These are phyloP conservation scores for Brettanomyces nanus DNA, from an alignment of 805 yeast genomes.

Conservation along the genomic window DNA sequence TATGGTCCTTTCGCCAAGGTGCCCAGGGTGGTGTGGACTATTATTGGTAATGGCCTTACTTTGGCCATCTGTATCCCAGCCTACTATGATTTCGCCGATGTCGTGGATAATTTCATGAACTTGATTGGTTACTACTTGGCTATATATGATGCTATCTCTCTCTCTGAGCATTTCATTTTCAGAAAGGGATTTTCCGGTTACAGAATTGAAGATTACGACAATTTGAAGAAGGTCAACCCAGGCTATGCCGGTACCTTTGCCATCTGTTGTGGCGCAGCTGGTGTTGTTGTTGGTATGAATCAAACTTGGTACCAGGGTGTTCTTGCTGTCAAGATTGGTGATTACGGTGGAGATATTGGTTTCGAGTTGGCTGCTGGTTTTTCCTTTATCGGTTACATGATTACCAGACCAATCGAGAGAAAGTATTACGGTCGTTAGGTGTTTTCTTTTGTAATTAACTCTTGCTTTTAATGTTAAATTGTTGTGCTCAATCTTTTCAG, in stretches of 20 bases:
- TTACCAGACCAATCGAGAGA: constrained; percentile 55
- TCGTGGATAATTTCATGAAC: constrained; percentile 84
- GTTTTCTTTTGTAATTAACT: background rate
- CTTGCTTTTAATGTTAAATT: too few species aligned
- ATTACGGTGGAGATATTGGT: constrained; percentile 77
- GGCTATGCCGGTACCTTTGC: constrained; percentile 76
- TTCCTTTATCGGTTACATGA: constrained; percentile 52
- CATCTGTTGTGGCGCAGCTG: constrained; percentile 76
- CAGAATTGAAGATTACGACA: constrained; percentile 54
- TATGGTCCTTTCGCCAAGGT: constrained; percentile 67
- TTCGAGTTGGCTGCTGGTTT: constrained; percentile 69
- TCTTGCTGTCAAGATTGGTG: constrained; percentile 53
- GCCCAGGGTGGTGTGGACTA: constrained; percentile 81
- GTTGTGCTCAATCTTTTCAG: background rate
- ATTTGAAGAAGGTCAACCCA: constrained; percentile 52
- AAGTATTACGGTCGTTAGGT: constrained; percentile 47
- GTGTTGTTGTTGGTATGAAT: constrained; percentile 81
- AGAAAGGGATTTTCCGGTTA: constrained; percentile 55
- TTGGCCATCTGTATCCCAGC: constrained; percentile 89
- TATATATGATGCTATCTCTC: constrained; percentile 65
- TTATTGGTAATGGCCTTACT: constrained; percentile 64
- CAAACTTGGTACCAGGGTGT: constrained; percentile 81
- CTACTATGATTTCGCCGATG: constrained; percentile 60
- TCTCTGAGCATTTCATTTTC: constrained; percentile 81
- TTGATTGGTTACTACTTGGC: constrained; percentile 87